Conservation (phyloP, 164 flowering plant species). For the Chloranthus sessilifolius region DNA sequence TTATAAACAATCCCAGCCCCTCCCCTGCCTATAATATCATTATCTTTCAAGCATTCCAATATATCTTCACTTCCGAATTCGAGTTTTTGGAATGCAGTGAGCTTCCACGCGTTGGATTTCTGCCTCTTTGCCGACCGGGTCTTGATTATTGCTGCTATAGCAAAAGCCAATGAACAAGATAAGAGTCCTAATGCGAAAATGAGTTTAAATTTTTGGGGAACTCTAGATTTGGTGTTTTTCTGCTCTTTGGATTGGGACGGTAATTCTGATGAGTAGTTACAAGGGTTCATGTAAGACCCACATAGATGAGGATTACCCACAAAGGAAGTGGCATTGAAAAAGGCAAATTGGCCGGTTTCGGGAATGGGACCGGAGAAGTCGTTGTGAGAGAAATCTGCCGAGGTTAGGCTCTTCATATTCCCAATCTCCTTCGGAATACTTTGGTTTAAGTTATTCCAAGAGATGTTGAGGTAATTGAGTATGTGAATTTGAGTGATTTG, state of each 20-base stretch:
- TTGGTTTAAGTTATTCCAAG: constrained; percentile 45
- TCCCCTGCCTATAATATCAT: constrained; percentile 67
- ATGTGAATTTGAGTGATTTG: constrained; percentile 46
- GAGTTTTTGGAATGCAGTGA: constrained; percentile 60
- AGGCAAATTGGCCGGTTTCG: constrained; percentile 42
- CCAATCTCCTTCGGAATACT: constrained; percentile 54
- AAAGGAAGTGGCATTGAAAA: constrained; percentile 58
- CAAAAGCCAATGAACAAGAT: constrained; percentile 44
- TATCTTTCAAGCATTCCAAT: constrained; percentile 56
- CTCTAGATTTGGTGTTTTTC: constrained; percentile 16
- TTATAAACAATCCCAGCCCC: constrained; percentile 74
- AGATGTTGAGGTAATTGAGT: constrained; percentile 55
- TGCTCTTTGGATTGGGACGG: constrained; percentile 16
- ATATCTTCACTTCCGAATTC: constrained; percentile 49
- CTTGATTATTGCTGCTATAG: constrained; percentile 41
- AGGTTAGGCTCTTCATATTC: constrained; percentile 52
- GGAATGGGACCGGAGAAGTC: constrained; percentile 61
- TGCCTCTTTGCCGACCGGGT: constrained; percentile 25
- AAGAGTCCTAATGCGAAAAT: constrained; percentile 48
- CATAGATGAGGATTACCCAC: constrained; percentile 58
- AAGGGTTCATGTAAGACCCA: constrained; percentile 34
- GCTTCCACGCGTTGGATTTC: constrained; percentile 49
- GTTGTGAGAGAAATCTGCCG: constrained; percentile 69
- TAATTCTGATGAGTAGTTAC: constrained; percentile 28
- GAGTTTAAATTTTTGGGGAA: constrained; percentile 48